Conservation (phyloP, 2,329 filamentous ascomycete genomes). For the Cercospora nicotianae region DNA sequence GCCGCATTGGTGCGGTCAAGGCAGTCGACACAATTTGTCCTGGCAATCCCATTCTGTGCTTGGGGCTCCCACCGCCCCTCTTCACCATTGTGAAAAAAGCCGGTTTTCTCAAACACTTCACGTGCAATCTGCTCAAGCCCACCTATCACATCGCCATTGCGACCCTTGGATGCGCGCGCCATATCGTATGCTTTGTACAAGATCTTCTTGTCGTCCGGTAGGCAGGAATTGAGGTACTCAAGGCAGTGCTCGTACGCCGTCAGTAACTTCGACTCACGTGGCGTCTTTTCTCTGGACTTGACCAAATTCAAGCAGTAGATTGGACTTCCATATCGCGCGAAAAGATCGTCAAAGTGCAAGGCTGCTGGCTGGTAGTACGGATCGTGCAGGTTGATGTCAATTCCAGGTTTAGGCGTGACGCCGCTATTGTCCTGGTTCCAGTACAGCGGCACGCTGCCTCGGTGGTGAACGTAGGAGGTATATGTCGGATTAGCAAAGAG, state of each 20-base stretch:
- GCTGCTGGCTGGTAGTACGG: constrained; percentile 93
- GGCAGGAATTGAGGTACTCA: constrained; percentile 89
- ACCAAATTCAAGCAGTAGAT: constrained; percentile 91
- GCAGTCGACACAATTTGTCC: constrained; percentile 98
- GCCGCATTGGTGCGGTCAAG: constrained; percentile 95
- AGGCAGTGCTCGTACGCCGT: constrained; percentile 85
- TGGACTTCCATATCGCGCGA: constrained; percentile 87
- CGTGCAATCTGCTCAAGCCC: constrained; percentile 88
- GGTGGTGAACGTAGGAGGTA: constrained; percentile 94
- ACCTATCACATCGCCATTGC: constrained; percentile 90
- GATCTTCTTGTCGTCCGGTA: constrained; percentile 81
- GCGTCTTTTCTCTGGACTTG: constrained; percentile 78
- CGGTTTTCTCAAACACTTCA: constrained; percentile 78
- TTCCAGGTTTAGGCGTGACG: constrained; percentile 93
- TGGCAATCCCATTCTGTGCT: constrained; percentile 86
- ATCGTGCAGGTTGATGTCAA: constrained; percentile 91
- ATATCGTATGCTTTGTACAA: constrained; percentile 97
- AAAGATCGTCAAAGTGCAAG: constrained; percentile 91
- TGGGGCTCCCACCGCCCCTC: constrained; percentile 62
- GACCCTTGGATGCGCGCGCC: constrained; percentile 88
- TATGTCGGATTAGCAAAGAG: constrained; percentile 87
- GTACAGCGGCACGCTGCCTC: constrained; percentile 92
- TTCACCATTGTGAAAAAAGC: constrained; percentile 93
- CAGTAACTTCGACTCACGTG: constrained; percentile 86
- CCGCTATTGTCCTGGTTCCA: constrained; percentile 97